Base-by-base conservation (phyloP, 768 basidiomycete genomes). In the Mycena haematopus region DNA sequence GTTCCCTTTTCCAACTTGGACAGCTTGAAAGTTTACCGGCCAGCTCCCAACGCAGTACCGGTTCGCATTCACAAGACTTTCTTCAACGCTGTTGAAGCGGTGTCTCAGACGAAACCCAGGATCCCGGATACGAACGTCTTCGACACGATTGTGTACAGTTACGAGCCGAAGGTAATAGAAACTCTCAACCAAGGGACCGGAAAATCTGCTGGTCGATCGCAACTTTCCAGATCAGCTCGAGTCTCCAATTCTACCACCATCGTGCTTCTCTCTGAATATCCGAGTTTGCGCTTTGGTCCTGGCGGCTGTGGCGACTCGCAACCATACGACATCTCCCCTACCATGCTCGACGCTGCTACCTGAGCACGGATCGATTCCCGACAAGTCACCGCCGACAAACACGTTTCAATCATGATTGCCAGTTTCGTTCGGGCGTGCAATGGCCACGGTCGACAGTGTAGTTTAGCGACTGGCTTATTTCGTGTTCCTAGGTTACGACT, bases 91-190 rank as follows among this genome's bases (percentile, higher is more conserved):
- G 36, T 63, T 19, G 53, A 66, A 45, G 56, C 58, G 29, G 60
- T 53, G 17, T 62, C 60, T 49, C 38, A 24, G n/a, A 58, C 59
- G 14, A 52, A 33, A 31, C 58, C 44, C n/a, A 66, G 50, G 35
- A 29, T 62, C 24, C 47, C 54, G 51, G 58, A 53, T 9, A 67
- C 65, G 19, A 58, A 56, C 36, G 19, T 67, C 49, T 67, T 63
- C 52, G 65, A 67, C 53, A 40, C 54, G 22, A 67, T 67, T 58
- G 62, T 67, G 27, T 60, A 63, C 49, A 63, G 63, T 40, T 66
- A 55, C 33, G 60, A 62, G 27, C 65, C 60, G 6, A 25, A 58
- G 29, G 52, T n/a, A 10, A 40, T 21, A 22, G 40, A 49, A 22
- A 22, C 27, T 29, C 29, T 36, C 42, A 35, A 44, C 52, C 54